Evolutionary conservation across 768 basidiomycete genomes (phyloP), one percentile per base, ranked within the genome.

Genomic region (Trametes coccinea): DNA sequence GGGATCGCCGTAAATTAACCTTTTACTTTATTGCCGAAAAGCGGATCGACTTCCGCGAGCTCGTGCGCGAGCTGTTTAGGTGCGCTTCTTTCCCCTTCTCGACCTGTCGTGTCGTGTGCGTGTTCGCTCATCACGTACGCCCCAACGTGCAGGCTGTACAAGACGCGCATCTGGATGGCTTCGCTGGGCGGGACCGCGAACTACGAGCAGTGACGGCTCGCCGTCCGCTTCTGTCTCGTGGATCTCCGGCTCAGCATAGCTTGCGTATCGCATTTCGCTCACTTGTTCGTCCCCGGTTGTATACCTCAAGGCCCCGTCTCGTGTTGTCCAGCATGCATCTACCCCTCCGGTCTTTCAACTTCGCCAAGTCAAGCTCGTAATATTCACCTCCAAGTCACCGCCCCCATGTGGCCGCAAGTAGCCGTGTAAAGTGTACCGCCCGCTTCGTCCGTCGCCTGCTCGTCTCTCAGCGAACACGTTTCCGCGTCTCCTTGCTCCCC

Each of bases 21-120:
- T 98, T 98, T 79, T 98, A 98, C 78, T 99, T 97, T 74, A 80
- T 95, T 61, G 94, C 96, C 56, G 95, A 97, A 68, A 94, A 93
- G 75, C 80, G 96, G 67, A 95, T 98, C 70, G 92, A 94, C 75
- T 97, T 98, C 78, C 85, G 96, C 68, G 95, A 98, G 75, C 85
- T 98, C 65, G 95, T 98, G 41, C 86, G 93, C 71, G 95, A 97
- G 75, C 78, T 96, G 47, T 97, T 97, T 82, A 82, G 94, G 89
- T 93, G 63, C 53, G 82, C 74, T 43, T 17, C 47, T 62, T 61
- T 9, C 53, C 61, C 58, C 22, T 22, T 22, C 22, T 22, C 22
- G 22, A 64, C 64, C 13, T 33, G 58, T 39, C 37, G 39, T 59
- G 29, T 59, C 14, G 40, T 55, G 14, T 9, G 56, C 27, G 44